Evolutionary conservation across 106 monocot genomes (phyloP), one percentile per base, ranked within the genome.

Genomic region (Phalaenopsis aphrodite): DNA sequence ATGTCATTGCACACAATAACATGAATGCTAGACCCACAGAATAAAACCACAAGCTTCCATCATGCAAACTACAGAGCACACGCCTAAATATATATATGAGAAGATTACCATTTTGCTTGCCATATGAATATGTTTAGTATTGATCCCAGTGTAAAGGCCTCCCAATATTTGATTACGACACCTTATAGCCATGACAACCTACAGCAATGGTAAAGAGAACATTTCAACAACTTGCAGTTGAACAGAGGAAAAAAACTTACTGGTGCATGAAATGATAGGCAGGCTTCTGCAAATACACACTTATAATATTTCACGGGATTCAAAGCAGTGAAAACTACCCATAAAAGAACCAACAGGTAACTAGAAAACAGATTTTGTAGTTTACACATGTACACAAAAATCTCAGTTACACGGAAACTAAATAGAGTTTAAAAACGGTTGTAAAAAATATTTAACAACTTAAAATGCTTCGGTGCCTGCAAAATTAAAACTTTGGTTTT

Each of bases 151-250:
- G 78, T 91, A 85, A 19, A 96, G 84, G 2, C 91, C 93, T 78
- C 87, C 93, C 75, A 87, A 78, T 41, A 78, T 52, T 79, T 91
- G 87, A 71, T 78, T 87, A 12, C 93, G 88, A 41, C 88, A 88
- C 64, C 88, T 85, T 18, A 96, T 90, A 55, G 96, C 91, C 84
- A 93, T 84, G 5, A 93, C 91, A 85, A 96, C 96, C 96, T 96
- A 84, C 30, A 36, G 30, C 7, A 30, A 71, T 10, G 42, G 16
- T 19, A 19, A 71, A 74, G 42, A 74, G 17, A 74, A 74, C 8
- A 45, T 14, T 41, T 65, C 64, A 65, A 23, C 21, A 64, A 65
- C 23, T 65, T n/a, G 1, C 7, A 65, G 64, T 65, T 65, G n/a
- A 65, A 65, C 21, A 65, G 24, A 65, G n/a, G 64, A 52, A 52